phyloP scores from a whole-genome alignment of 176 grass and related monocot species.

The Musa troglodytarum region DNA sequence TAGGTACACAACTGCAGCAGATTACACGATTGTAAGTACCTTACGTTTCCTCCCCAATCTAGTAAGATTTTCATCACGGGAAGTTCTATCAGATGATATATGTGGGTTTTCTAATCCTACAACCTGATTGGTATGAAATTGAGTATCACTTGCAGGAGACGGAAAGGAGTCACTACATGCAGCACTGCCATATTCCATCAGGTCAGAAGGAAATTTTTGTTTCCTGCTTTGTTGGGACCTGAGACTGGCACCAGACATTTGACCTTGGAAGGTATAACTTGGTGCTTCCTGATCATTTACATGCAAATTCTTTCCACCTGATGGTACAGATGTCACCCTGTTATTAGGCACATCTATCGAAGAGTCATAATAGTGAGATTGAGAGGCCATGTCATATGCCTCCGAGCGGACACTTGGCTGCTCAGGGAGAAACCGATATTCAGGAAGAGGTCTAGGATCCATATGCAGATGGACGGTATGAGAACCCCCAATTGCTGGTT shows the following conservation, averaged over 20 bases:
- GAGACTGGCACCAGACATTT: conserved; percentile 52
- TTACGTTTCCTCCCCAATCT: conserved; percentile 67
- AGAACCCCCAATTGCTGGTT: conserved; percentile 36
- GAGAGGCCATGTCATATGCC: conserved; percentile 48
- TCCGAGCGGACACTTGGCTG: conserved; percentile 39
- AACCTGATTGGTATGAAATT: conserved; percentile 42
- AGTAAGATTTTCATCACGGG: not conserved
- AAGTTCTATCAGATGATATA: conserved; percentile 38
- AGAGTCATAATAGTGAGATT: conserved; percentile 50
- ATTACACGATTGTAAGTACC: conserved; percentile 26
- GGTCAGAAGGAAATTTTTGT: conserved; percentile 23
- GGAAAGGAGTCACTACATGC: conserved; percentile 36
- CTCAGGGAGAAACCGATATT: conserved; percentile 87
- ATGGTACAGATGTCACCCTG: conserved; percentile 37
- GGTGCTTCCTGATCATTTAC: conserved; percentile 41
- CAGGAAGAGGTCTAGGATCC: conserved; percentile 50
- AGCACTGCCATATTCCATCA: conserved; percentile 44
- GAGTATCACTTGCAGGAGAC: conserved; percentile 33
- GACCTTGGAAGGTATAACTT: conserved; percentile 52
- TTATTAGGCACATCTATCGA: conserved; percentile 33
- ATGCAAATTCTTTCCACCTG: conserved; percentile 45
- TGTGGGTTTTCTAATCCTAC: conserved; percentile 37
- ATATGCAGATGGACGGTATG: conserved; percentile 37
- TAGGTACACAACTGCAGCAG: not conserved
- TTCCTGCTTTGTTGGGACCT: conserved; percentile 45